Evolutionary conservation across 345 rosid species (phyloP).

Genomic region (Acer campestre): DNA sequence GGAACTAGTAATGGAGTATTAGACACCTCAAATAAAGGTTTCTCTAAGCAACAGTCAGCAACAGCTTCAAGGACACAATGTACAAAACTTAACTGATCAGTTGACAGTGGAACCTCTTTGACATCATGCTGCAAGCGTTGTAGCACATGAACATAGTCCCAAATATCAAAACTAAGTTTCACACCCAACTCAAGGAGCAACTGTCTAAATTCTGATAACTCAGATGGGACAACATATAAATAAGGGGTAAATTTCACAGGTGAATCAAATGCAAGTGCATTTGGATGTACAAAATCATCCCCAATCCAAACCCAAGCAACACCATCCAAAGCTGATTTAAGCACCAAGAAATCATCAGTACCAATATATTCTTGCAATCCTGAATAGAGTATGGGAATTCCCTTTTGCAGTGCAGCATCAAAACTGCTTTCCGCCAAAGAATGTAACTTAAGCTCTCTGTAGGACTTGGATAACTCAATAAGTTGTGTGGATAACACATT

Average conservation of each 20-base stretch:
- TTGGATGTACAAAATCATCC: slow-evolving; percentile 79
- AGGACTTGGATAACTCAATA: slow-evolving; percentile 70
- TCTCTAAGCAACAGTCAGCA: slow-evolving; percentile 64
- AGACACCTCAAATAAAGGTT: slow-evolving; percentile 52
- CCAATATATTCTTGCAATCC: slow-evolving; percentile 63
- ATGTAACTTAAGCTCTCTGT: slow-evolving; percentile 51
- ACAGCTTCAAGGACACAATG: slow-evolving; percentile 84
- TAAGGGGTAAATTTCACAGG: slow-evolving; percentile 94
- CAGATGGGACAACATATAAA: slow-evolving; percentile 96
- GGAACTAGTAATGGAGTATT: slow-evolving; percentile 64
- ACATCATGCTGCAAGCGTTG: slow-evolving; percentile 66
- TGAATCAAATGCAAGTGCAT: slow-evolving; percentile 93
- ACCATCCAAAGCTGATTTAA: slow-evolving; percentile 67
- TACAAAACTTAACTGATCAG: slow-evolving; percentile 77
- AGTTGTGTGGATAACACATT: slow-evolving; percentile 66
- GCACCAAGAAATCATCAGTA: slow-evolving; percentile 54
- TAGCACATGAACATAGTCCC: slow-evolving; percentile 77
- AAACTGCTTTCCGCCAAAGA: slow-evolving; percentile 51
- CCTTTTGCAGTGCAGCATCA: slow-evolving; percentile 59
- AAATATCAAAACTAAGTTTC: slow-evolving; percentile 72
- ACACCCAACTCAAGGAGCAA: slow-evolving; percentile 84
- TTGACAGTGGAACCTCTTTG: slow-evolving; percentile 59
- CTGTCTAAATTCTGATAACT: slow-evolving; percentile 74
- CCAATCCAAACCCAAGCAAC: slow-evolving; percentile 95
- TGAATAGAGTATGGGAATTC: slow-evolving; percentile 64